These are phyloP conservation scores for Triglochin maritima DNA, from an alignment of 106 monocot species.

Conservation along the genomic window DNA sequence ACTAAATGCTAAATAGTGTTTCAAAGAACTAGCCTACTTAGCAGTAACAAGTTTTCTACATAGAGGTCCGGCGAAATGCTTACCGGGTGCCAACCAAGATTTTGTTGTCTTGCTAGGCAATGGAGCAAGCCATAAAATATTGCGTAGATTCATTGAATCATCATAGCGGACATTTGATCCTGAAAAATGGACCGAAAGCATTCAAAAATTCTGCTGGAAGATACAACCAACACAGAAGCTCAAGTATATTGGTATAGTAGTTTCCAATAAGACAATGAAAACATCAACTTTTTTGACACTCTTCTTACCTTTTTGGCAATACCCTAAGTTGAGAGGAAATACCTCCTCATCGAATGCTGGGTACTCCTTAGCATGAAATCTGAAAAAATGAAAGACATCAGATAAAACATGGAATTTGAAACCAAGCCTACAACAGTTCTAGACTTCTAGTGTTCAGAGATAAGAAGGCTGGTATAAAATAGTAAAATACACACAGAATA, in stretches of 20 bases:
- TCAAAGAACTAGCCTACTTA: too few relatives aligned
- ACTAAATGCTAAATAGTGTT: too few relatives aligned
- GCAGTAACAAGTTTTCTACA: too few relatives aligned
- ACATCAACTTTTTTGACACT: too few relatives aligned
- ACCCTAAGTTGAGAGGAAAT: slow-evolving; percentile 76
- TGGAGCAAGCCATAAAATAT: slow-evolving; percentile 93
- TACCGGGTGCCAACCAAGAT: slow-evolving; percentile 82
- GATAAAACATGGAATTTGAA: not conserved
- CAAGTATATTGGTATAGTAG: not conserved
- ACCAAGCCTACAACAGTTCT: too few relatives aligned
- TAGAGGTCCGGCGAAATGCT: slow-evolving; percentile 1
- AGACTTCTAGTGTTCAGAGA: too few relatives aligned
- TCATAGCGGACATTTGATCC: slow-evolving; percentile 74
- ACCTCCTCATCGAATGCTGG: slow-evolving; percentile 67
- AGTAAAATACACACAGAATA: too few relatives aligned
- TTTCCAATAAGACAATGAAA: too few relatives aligned
- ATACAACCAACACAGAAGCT: not conserved
- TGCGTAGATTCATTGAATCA: slow-evolving; percentile 87
- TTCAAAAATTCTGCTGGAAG: not conserved
- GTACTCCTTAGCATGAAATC: slow-evolving; percentile 98
- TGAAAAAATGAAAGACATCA: slow-evolving; percentile 15
- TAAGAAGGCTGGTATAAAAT: too few relatives aligned
- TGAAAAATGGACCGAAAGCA: slow-evolving; percentile 12
- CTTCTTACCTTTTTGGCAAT: slow-evolving; percentile 61
- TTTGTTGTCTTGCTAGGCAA: slow-evolving; percentile 52